Base-by-base conservation (phyloP, 345 rosid species). In the Gossypium sturtianum region DNA sequence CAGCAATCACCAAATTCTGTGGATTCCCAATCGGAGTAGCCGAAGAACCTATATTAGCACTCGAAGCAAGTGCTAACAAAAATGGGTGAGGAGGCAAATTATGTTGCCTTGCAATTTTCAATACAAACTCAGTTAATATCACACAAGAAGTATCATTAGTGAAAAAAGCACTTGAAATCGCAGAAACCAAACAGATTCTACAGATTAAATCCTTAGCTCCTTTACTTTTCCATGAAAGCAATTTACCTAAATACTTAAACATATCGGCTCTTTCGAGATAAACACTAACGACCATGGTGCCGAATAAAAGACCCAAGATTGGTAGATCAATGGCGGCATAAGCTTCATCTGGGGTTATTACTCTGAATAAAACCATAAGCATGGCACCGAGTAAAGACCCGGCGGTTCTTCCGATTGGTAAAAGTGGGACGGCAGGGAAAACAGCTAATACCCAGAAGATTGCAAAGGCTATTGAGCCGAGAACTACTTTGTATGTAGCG, bases 11-110 rank as follows among this genome's bases (percentile, higher is more conserved):
- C 72, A 94, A 84, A 75, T 92, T 92, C 70, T 94, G 97, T 4
- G 97, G 97, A 58, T 94, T 94, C 38, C 98, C 97, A 72, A 92
- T 94, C 0, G 97, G 93, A 76, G 97, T 92, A 2, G 91, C 92
- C 0, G 98, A 78, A 3, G 97, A 94, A 1, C 98, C 97, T 0
- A 92, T 92, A 74, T 94, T 94, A 0, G 95, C 93, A 78, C 97
- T 89, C 0, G 97, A 87, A 57, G 97, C 98, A 47, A 92, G 82
- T 19, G 97, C 97, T 1, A 94, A 86, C 25, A 94, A 44, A 45
- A 90, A 92, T 0, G 98, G 95, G 19, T 88, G 91, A 51, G 95
- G 97, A 0, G 97, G 93, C 9, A 92, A 87, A 75, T 89, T 90
- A 71, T 90, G 92, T 63, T 87, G 94, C 79, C 94, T 83, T 15